phyloP scores from a whole-genome alignment of 139 green algal genomes.

The Dunaliella primolecta region DNA sequence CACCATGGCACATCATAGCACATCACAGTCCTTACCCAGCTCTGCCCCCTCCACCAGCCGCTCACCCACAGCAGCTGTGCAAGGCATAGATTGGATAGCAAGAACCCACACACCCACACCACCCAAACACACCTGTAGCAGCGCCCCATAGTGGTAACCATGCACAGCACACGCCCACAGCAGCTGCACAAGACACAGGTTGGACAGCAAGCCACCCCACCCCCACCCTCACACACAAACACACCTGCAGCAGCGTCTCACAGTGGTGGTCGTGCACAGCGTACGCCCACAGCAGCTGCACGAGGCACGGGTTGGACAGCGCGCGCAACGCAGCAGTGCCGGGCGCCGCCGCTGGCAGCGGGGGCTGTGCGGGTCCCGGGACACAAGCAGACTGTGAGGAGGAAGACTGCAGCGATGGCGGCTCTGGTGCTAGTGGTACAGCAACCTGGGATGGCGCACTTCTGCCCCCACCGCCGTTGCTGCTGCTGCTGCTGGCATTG shows the following conservation, averaged over 20 bases:
- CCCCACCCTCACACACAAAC: too few species aligned
- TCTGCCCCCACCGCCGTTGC: not conserved
- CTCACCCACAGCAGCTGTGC: constrained; percentile 37
- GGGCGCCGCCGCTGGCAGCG: not conserved
- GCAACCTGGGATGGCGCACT: not conserved
- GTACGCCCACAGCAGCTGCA: constrained; percentile 39
- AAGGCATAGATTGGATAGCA: constrained; percentile 15
- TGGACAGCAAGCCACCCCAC: not conserved
- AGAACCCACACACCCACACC: too few species aligned
- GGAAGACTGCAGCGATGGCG: not conserved
- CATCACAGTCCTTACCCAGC: too few species aligned
- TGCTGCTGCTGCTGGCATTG: not conserved
- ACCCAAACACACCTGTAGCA: constrained; percentile 20
- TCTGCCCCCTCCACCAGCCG: too few species aligned
- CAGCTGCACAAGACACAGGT: constrained; percentile 27
- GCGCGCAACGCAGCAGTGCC: not conserved
- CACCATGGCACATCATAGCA: too few species aligned
- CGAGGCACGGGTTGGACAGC: constrained; percentile 19
- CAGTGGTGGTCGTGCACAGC: constrained; percentile 15
- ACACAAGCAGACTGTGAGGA: not conserved
- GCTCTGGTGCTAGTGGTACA: not conserved
- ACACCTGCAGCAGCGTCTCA: constrained; percentile 21
- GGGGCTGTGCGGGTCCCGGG: not conserved
- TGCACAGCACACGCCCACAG: constrained; percentile 30
- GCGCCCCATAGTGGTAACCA: constrained; percentile 14